These are phyloP conservation scores for Veloboletus limbatus DNA, from an alignment of 1,284 basidiomycete genomes.

Conservation along the genomic window DNA sequence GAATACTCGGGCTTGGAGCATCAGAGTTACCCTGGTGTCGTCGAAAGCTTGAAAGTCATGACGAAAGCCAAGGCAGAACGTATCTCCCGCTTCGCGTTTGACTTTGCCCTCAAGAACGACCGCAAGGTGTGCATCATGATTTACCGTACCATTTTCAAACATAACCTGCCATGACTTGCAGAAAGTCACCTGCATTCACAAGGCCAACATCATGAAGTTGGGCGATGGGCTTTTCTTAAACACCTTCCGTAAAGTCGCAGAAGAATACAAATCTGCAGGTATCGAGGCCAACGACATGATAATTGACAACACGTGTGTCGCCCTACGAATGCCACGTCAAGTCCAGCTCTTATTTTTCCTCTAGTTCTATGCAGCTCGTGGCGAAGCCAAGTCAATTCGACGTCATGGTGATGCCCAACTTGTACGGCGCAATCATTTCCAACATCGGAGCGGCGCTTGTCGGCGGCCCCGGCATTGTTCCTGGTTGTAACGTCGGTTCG, in stretches of 20 bases:
- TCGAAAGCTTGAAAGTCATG: conserved; percentile 97
- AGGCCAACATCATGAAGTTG: conserved; percentile 99
- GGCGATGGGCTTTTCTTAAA: conserved; percentile 99
- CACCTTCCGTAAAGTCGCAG: conserved; percentile 94
- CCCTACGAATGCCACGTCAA: conserved; percentile 4
- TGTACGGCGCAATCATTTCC: conserved; percentile 96
- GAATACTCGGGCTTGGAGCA: conserved; percentile 99
- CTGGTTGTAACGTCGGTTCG: conserved; percentile 96
- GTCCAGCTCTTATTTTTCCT: conserved; percentile 1
- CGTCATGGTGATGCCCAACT: conserved; percentile 98
- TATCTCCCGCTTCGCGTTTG: conserved; percentile 96
- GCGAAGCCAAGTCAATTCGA: conserved; percentile 95
- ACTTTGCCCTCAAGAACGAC: conserved; percentile 98
- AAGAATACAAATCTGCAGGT: conserved; percentile 92
- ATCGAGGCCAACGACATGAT: conserved; percentile 98
- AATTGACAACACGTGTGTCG: conserved; percentile 90
- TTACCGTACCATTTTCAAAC: not conserved
- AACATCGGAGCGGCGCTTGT: conserved; percentile 99
- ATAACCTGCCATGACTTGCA: conserved; percentile 34
- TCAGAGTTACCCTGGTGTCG: conserved; percentile 97
- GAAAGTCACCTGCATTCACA: conserved; percentile 99
- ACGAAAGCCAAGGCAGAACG: conserved; percentile 96
- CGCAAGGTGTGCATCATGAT: conserved; percentile 66
- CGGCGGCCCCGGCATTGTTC: conserved; percentile 96
- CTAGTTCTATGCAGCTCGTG: conserved; percentile 96